Base-by-base conservation (phyloP, 2,329 filamentous ascomycete genomes). In the Penicillium olsonii region DNA sequence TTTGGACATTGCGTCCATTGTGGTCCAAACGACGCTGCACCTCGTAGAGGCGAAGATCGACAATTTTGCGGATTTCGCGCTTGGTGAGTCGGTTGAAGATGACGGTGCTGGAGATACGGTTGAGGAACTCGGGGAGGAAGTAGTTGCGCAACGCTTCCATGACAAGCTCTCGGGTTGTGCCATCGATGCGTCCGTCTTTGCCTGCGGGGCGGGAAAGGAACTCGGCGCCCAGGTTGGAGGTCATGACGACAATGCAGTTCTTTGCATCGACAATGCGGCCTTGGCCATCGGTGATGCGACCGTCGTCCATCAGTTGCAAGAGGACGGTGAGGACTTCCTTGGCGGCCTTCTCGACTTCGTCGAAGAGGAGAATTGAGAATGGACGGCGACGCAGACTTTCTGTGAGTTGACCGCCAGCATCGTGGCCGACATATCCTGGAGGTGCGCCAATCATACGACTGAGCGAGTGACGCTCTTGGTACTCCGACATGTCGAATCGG, bases 221-320 rank as follows among this genome's bases (percentile, higher is more conserved):
- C 70, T 97, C 94, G 26, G 94, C 94, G 58, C 94, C 94, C 54
- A 99, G 74, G 77, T 99, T 99, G 65, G 91, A 96, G 0, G 94
- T 99, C 91, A 99, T 95, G 73, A 99, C 94, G 37, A 99, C 92
- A 61, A 99, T 97, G 70, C 92, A 97, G 80, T 99, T 99, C 75
- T 87, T 90, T 53, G 92, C 94, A 64, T 99, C 94, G 47, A 99
- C 85, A 42, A 96, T 81, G 69, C 94, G 85, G 68, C 94, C 94
- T 82, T 97, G 95, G 40, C 94, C 94, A 67, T 99, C 94, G 12
- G 94, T 99, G 72, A 99, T 97, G 64, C 94, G 91, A 24, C 94
- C 94, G 66, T 99, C 94, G 65, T 99, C 94, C 91, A 99, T 97
- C 66, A 99, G 90, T 73, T 99, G 94, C n/a, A 99, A 84, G 31